A percentile compares a stretch with the other conserved stretches of the same genome.
Conservation (phyloP, 257 asterid species). For the Verbena officinalis region DNA sequence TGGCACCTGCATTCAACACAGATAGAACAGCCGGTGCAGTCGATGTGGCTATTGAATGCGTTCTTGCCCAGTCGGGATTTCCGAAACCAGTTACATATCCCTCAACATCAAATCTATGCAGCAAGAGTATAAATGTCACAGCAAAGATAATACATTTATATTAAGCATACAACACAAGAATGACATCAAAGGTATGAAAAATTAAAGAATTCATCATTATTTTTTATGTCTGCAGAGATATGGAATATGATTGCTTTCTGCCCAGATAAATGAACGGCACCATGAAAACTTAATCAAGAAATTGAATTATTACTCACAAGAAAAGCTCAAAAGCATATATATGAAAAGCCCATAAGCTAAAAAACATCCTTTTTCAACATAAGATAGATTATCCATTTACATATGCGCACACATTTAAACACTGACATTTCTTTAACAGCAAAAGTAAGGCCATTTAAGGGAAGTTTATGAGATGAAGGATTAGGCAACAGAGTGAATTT, state of each 20-base stretch:
- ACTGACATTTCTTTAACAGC: constrained; percentile 89
- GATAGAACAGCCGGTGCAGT: constrained; percentile 69
- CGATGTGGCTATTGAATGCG: constrained; percentile 70
- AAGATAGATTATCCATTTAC: background rate
- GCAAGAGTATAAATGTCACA: constrained; percentile 9
- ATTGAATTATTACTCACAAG: too few species aligned
- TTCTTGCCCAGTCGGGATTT: constrained; percentile 81
- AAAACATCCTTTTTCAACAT: background rate
- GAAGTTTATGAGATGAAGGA: constrained; percentile 51
- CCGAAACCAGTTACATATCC: constrained; percentile 89
- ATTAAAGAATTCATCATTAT: too few species aligned
- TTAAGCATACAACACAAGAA: background rate
- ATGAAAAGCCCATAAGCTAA: constrained; percentile 5
- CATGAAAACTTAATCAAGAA: background rate
- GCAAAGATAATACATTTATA: background rate
- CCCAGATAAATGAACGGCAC: constrained; percentile 6
- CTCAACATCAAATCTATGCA: constrained; percentile 68
- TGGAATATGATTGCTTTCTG: background rate
- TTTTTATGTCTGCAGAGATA: too few species aligned
- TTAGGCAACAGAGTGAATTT: constrained; percentile 53
- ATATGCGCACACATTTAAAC: too few species aligned
- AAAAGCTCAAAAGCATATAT: background rate
- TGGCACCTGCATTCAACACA: constrained; percentile 77
- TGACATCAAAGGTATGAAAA: constrained; percentile 7
- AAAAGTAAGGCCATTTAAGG: constrained; percentile 66